phyloP scores from a whole-genome alignment of 305 asterid genomes.

The Fraxinus paxiana region DNA sequence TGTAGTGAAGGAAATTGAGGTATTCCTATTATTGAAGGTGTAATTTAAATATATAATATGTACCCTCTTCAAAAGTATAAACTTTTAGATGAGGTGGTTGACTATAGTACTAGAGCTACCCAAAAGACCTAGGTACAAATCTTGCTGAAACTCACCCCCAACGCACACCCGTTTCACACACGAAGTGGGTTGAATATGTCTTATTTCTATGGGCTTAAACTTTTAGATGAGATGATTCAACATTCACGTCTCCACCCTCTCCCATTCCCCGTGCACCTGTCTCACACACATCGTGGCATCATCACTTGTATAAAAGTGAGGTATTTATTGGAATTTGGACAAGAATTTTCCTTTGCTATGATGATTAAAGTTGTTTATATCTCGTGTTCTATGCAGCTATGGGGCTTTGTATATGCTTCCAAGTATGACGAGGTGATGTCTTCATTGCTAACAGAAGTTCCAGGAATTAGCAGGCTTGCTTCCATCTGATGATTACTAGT shows the following conservation, averaged over 20 bases:
- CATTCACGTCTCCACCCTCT: background rate
- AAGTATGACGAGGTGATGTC: slow-evolving; percentile 73
- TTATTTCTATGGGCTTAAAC: background rate
- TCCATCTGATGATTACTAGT: background rate
- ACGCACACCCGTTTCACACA: background rate
- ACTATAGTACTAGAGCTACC: background rate
- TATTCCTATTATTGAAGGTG: slow-evolving; percentile 19
- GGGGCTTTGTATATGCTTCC: slow-evolving; percentile 89
- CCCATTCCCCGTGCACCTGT: background rate
- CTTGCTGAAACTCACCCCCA: background rate
- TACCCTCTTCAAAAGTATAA: background rate
- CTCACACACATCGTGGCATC: background rate
- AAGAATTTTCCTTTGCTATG: background rate
- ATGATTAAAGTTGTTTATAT: background rate
- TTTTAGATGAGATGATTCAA: background rate
- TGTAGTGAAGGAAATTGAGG: slow-evolving; percentile 87
- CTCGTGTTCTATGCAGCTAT: slow-evolving; percentile 44
- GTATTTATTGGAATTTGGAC: background rate
- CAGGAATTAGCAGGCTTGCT: slow-evolving; percentile 54
- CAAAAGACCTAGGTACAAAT: background rate
- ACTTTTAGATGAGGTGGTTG: background rate
- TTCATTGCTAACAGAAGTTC: slow-evolving; percentile 49
- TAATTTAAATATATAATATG: background rate
- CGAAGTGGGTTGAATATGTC: background rate
- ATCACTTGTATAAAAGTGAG: background rate